phyloP scores from a whole-genome alignment of 2,329 filamentous ascomycete genomes.

The Beauveria australis region DNA sequence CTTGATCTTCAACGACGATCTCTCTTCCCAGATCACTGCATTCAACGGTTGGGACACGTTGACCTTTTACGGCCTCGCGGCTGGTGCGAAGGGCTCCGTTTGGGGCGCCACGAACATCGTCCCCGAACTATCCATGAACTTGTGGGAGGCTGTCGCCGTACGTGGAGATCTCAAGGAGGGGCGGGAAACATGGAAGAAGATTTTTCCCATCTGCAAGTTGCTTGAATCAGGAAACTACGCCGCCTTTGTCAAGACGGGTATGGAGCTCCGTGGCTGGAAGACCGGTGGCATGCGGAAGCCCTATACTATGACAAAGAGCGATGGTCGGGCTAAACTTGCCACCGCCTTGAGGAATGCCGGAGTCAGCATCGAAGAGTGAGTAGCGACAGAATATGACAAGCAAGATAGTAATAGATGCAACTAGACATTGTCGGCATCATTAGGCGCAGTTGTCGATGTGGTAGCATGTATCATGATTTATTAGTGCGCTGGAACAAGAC shows the following conservation, averaged over 20 bases:
- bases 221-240: constrained; percentile 40
- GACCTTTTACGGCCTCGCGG: constrained; percentile 43
- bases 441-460: no score
- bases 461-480: no score
- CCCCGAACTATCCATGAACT: constrained; percentile 37
- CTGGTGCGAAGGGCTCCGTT: constrained; percentile 39
- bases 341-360: constrained; percentile 30
- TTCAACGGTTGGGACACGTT: constrained; percentile 48
- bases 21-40: constrained; percentile 28
- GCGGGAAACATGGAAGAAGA: constrained; percentile 39
- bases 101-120: constrained; percentile 45
- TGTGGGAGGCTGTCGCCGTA: constrained; percentile 39
- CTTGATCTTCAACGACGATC: constrained; percentile 32
- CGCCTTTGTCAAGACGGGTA: constrained; percentile 39
- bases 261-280: constrained; percentile 36
- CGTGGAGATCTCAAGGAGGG: constrained; percentile 33
- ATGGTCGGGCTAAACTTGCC: constrained; percentile 27
- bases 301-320: constrained; percentile 30
- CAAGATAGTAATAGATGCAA: background rate
- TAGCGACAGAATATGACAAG: background rate
- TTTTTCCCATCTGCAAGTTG: constrained; percentile 42
- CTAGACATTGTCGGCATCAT: no score
- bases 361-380: constrained; percentile 19
- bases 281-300: constrained; percentile 43
- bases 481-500: no score